Evolutionary conservation across 768 basidiomycete genomes (phyloP).

Genomic region (Tylopilus sp.): DNA sequence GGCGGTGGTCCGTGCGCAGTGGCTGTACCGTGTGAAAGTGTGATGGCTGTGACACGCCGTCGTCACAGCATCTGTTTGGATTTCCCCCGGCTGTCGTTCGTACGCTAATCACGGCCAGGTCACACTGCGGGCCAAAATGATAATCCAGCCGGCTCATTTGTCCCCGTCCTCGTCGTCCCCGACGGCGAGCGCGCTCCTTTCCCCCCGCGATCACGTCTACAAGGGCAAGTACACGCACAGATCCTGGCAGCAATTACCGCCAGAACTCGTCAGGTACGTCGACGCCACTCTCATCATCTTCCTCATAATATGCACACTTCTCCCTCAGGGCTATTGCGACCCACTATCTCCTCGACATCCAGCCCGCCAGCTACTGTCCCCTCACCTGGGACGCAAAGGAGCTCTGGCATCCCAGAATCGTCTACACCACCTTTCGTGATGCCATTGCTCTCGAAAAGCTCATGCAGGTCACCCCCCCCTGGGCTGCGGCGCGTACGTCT

Average conservation of each 20-base stretch:
- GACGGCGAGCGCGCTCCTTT: constrained; percentile 3
- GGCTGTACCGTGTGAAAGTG: constrained; percentile 23
- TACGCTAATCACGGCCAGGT: constrained; percentile 37
- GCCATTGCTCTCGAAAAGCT: constrained; percentile 55
- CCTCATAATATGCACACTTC: constrained; percentile 1
- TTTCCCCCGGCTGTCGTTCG: constrained; percentile 36
- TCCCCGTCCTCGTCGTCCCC: constrained; percentile 15
- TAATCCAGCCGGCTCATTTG: constrained; percentile 22
- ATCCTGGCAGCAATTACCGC: constrained; percentile 61
- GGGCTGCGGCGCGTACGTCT: constrained; percentile 57
- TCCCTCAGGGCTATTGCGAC: constrained; percentile 36
- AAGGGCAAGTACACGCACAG: constrained; percentile 57
- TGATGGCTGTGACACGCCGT: constrained; percentile 26
- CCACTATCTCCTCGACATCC: constrained; percentile 50
- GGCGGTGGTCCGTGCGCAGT: constrained; percentile 28
- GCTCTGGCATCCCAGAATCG: constrained; percentile 59
- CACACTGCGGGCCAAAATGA: constrained; percentile 36
- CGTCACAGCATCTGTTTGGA: constrained; percentile 31
- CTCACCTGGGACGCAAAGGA: constrained; percentile 46
- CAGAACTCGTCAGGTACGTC: constrained; percentile 58
- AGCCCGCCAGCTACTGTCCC: constrained; percentile 45
- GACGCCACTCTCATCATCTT: constrained; percentile 28
- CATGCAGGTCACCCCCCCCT: constrained; percentile 60
- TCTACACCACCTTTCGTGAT: constrained; percentile 62
- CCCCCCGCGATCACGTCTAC: constrained; percentile 35